Conservation (phyloP, 2,329 filamentous ascomycete species). For the Ramularia endophylla region DNA sequence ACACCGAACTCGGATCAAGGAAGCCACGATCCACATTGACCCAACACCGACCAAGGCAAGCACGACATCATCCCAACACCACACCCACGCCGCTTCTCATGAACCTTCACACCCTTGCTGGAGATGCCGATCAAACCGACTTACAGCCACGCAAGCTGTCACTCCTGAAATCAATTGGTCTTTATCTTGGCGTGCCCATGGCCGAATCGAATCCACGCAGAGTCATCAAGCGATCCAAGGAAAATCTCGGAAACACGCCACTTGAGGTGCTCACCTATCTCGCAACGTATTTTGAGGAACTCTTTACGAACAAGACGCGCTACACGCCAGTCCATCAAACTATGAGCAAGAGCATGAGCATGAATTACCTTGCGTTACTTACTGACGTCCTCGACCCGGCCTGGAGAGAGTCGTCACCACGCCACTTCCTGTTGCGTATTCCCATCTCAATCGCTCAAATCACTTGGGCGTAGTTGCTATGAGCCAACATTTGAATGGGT, state of each 20-base stretch:
- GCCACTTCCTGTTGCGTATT: slow-evolving; percentile 75
- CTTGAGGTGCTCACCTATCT: slow-evolving; percentile 74
- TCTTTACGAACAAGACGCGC: slow-evolving; percentile 52
- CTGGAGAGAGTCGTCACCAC: slow-evolving; percentile 76
- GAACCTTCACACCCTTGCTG: slow-evolving; percentile 71
- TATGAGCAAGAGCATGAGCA: too few relatives aligned
- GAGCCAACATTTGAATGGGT: slow-evolving; percentile 59
- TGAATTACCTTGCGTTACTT: slow-evolving; percentile 54
- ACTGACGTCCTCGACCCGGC: slow-evolving; percentile 67
- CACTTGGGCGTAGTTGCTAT: too few relatives aligned
- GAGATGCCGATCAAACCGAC: slow-evolving; percentile 45
- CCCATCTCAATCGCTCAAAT: slow-evolving; percentile 81
- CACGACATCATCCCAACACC: too few relatives aligned
- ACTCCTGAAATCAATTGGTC: slow-evolving; percentile 42
- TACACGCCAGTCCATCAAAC: slow-evolving; percentile 55
- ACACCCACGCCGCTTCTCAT: slow-evolving; percentile 61
- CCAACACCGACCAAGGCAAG: too few relatives aligned
- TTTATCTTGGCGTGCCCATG: slow-evolving; percentile 70
- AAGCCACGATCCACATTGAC: too few relatives aligned
- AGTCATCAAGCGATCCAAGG: slow-evolving; percentile 64
- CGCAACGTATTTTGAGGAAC: slow-evolving; percentile 58
- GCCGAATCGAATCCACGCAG: slow-evolving; percentile 74
- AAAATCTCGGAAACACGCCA: slow-evolving; percentile 75
- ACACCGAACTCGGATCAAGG: too few relatives aligned
- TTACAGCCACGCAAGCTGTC: slow-evolving; percentile 33